Base-by-base conservation (phyloP, 2,329 filamentous ascomycete species). In the Trichoderma guizhouense region DNA sequence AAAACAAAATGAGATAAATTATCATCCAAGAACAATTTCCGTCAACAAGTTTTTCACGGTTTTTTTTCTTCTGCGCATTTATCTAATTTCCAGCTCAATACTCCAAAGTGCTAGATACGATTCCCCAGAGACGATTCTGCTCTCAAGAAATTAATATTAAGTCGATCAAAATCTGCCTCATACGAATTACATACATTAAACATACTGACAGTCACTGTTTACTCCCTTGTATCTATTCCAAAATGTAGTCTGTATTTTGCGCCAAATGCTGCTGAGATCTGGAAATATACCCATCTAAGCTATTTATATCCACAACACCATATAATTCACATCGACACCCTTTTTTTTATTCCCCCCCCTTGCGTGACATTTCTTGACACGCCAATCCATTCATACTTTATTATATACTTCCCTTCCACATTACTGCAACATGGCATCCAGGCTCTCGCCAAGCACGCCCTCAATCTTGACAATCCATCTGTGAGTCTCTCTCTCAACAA, bases 401-500 rank as follows among this genome's bases (percentile, higher is more conserved):
- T 68, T 68, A 68, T 32, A 58, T 15, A 26, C 32, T 26, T 5
- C 21, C 26, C n/a, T 11, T 15, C 28, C 83, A 67, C 76, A 79
- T 78, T 90, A 97, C 83, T 93, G 93, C 84, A 98, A 86, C 95
- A 98, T 98, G 66, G 91, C 90, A 82, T 97, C 94, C 79, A 98
- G 83, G 77, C 92, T 94, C 86, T 98, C 95, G 6, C 96, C 96
- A 67, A 98, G 83, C 34, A 97, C 92, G 61, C 89, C 91, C 83
- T 98, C 95, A 79, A 99, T 97, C 82, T 91, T 90, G 79, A 91
- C 88, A 76, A 98, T 96, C 95, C 96, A 98, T 77, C 90, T 87
- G 79, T 95, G 89, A 47, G 94, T 95, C 84, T 97, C 95, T 78
- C 90, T 86, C 84, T 99, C 96, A 28, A 99, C 95, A 32, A 88